These are phyloP conservation scores for Phytopythium sindhum DNA, from an alignment of 352 stramenopile genomes.

Conservation along the genomic window DNA sequence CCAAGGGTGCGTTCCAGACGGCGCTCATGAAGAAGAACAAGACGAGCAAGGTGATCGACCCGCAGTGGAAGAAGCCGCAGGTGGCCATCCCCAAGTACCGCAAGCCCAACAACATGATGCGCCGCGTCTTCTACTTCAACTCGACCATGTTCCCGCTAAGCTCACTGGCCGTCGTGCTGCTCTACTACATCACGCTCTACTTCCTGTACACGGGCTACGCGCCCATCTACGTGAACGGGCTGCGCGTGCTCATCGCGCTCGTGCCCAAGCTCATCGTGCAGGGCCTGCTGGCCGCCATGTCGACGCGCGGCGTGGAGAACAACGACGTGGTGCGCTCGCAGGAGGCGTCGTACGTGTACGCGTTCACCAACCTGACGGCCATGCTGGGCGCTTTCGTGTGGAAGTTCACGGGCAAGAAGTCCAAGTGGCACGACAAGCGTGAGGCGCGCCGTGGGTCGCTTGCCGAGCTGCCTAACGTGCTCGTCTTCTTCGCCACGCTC, in stretches of 20 bases:
- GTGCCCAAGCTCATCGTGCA: constrained; percentile 79
- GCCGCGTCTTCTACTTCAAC: constrained; percentile 84
- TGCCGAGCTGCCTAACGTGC: constrained; percentile 77
- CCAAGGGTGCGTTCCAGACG: constrained; percentile 86
- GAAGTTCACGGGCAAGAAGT: constrained; percentile 79
- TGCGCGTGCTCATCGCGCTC: constrained; percentile 59
- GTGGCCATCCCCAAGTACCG: constrained; percentile 74
- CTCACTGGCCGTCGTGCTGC: constrained; percentile 68
- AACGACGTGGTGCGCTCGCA: constrained; percentile 78
- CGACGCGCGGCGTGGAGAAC: constrained; percentile 76
- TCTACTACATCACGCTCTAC: constrained; percentile 87
- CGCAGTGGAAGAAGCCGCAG: constrained; percentile 75
- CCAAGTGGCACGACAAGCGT: constrained; percentile 64
- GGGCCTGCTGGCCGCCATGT: constrained; percentile 66
- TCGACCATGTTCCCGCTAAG: constrained; percentile 75
- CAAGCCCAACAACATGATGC: constrained; percentile 83
- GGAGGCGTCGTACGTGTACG: constrained; percentile 79
- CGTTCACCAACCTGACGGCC: constrained; percentile 75
- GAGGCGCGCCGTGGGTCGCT: constrained; percentile 58
- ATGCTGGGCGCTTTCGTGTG: constrained; percentile 77
- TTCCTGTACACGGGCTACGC: constrained; percentile 85
- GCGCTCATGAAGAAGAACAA: constrained; percentile 83
- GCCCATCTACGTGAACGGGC: constrained; percentile 73
- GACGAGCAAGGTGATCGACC: constrained; percentile 53
- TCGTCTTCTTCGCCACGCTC: constrained; percentile 72